Conservation (phyloP, 2,329 filamentous ascomycete species). For the Aspergillus felis region DNA sequence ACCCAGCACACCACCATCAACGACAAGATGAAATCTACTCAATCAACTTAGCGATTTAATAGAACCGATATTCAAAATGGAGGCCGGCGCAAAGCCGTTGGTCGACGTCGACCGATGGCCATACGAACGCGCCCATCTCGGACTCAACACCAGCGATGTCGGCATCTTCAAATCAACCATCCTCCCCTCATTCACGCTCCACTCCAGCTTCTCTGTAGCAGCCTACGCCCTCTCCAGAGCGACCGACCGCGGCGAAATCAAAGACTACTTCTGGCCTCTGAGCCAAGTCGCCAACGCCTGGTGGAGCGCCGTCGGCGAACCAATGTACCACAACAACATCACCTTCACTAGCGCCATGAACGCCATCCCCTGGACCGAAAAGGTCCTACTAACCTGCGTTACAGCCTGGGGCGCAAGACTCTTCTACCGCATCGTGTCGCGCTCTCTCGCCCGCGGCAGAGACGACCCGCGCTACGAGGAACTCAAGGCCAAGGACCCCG, state of each 20-base stretch:
- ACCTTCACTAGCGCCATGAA: constrained; percentile 46
- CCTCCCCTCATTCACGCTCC: constrained; percentile 52
- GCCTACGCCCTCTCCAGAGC: constrained; percentile 51
- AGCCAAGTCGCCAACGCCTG: constrained; percentile 56
- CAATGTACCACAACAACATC: constrained; percentile 44
- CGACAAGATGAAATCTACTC: neutral
- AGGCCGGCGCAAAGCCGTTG: constrained; percentile 6
- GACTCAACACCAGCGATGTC: constrained; percentile 29
- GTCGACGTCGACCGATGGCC: constrained; percentile 6
- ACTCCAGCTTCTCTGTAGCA: constrained; percentile 50
- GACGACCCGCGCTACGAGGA: constrained; percentile 56
- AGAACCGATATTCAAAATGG: constrained; percentile 7
- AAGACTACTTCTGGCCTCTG: constrained; percentile 58
- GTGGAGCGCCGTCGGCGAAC: constrained; percentile 57
- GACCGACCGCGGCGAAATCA: constrained; percentile 55
- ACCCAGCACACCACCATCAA: neutral
- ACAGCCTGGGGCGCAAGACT: constrained; percentile 56
- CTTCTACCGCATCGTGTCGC: constrained; percentile 51
- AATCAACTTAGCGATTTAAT: neutral
- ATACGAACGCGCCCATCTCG: neutral
- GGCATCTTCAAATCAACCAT: constrained; percentile 53
- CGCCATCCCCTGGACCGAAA: constrained; percentile 52
- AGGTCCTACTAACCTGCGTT: constrained; percentile 53
- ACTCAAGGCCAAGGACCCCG: constrained; percentile 46
- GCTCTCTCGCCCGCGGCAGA: constrained; percentile 47